Evolutionary conservation across 2,329 filamentous ascomycete genomes (phyloP).

Genomic region (Botrytis fabae): DNA sequence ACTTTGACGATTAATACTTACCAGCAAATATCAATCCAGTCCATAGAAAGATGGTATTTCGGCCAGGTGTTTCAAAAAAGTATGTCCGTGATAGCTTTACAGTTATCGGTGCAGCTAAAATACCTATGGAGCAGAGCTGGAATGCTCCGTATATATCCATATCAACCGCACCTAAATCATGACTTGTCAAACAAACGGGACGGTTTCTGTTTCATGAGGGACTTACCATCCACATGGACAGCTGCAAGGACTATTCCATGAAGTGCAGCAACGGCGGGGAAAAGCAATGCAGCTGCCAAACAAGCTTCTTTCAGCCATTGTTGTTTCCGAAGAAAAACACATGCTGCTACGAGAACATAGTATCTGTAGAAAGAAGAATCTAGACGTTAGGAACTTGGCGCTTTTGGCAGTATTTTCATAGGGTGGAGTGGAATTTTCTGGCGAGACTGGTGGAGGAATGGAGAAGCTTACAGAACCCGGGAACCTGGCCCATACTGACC

Average conservation of each 20-base stretch:
- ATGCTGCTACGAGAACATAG: conserved; percentile 63
- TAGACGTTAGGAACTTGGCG: neutral
- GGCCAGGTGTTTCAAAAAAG: conserved; percentile 58
- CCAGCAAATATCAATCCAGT: conserved; percentile 60
- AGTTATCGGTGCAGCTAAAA: conserved; percentile 62
- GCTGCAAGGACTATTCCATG: conserved; percentile 63
- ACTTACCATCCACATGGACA: conserved; percentile 58
- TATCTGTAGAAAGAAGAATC: conserved; percentile 47
- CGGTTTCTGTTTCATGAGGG: neutral
- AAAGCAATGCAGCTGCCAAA: conserved; percentile 60
- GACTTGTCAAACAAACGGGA: conserved; percentile 14
- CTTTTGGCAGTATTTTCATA: neutral
- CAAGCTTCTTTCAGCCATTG: conserved; percentile 65
- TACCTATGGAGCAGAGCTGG: conserved; percentile 65
- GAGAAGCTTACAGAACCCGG: conserved; percentile 49
- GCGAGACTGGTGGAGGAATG: conserved; percentile 1
- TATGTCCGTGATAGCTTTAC: conserved; percentile 63
- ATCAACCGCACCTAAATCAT: conserved; percentile 56
- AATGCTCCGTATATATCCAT: conserved; percentile 70
- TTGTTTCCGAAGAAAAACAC: conserved; percentile 60
- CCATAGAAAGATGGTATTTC: conserved; percentile 68
- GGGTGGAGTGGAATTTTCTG: neutral
- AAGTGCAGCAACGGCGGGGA: conserved; percentile 64
- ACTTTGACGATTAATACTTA: conserved; percentile 37
- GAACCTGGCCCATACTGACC: conserved; percentile 59